A percentile compares a stretch with the other conserved stretches of the same genome.
phyloP scores from a whole-genome alignment of 495 filamentous ascomycete species.

The Aspergillus kassunensis region DNA sequence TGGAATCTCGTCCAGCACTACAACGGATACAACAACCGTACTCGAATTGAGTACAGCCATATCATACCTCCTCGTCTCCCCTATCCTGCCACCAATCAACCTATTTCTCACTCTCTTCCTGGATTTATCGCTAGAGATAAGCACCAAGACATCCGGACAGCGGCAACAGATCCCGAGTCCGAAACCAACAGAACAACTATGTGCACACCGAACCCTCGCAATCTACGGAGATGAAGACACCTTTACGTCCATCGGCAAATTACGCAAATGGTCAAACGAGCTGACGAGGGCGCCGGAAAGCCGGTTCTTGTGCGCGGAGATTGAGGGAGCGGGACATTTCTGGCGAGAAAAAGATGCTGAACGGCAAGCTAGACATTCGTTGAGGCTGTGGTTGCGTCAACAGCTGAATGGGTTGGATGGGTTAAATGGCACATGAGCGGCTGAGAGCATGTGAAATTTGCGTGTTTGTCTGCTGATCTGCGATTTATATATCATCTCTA shows the following conservation, averaged over 20 bases:
- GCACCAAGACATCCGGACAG: conserved; percentile 16
- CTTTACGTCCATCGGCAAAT: conserved; percentile 66
- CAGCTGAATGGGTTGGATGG: conserved; percentile 7
- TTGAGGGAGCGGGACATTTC: conserved; percentile 75
- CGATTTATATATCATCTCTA: too few species aligned
- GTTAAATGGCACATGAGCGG: background rate
- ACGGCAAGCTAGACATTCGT: conserved; percentile 42
- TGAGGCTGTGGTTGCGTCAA: conserved; percentile 42
- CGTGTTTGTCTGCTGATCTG: background rate
- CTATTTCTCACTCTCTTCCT: conserved; percentile 55
- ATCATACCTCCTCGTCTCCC: conserved; percentile 78
- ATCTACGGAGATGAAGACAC: conserved; percentile 77
- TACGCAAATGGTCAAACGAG: conserved; percentile 65
- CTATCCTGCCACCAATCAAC: conserved; percentile 62
- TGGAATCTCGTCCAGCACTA: conserved; percentile 16
- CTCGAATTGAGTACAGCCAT: conserved; percentile 25
- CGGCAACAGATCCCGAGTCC: conserved; percentile 32
- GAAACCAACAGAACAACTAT: conserved; percentile 50
- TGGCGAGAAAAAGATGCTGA: conserved; percentile 68
- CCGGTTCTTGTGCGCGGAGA: conserved; percentile 51
- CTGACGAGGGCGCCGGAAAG: conserved; percentile 39
- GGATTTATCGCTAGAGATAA: conserved; percentile 29
- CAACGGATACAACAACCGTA: conserved; percentile 14
- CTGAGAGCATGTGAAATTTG: conserved; percentile 2
- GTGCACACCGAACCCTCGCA: conserved; percentile 57